Evolutionary conservation across 2,329 filamentous ascomycete genomes (phyloP), one percentile per base, ranked within the genome.

Genomic region (Phialemoniopsis sp.): DNA sequence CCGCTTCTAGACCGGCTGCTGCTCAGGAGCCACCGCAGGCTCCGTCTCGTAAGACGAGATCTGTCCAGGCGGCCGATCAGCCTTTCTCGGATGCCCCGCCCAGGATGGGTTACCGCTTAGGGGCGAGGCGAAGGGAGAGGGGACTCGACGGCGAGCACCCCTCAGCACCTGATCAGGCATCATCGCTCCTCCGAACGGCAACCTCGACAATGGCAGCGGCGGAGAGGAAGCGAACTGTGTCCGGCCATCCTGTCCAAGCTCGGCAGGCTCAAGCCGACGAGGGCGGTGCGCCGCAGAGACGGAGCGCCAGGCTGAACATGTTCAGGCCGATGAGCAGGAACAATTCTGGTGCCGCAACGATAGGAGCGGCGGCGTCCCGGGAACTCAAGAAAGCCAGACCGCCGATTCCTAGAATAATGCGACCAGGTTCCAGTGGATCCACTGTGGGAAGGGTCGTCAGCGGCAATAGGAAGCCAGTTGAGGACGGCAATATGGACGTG

Each of bases 191-290:
- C 62, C 56, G 68, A 65, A 52, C 67, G 40, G 54, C 67, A 14
- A 56, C 45, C 33, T 39, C 63, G 46, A 49, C 68, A 45, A 45
- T 60, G 13, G 59, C 72, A 15, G 69, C 66, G 4, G 64, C 72
- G 13, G 87, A 90, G 44, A 80, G 89, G 58, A 97, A 96, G 66
- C 81, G 91, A 50, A 96, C 89, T 2, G 78, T 95, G n/a, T 95
- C 91, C 31, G 91, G 91, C 4, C 88, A 95, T 50, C 76, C 75
- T 13, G 77, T 76, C 36, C 76, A 62, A 45, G 67, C 68, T 36
- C 66, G 62, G 46, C 73, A 67, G 38, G 52, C 59, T 34, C 78
- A 76, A 38, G 59, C 63, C 4, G 75, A 82, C 44, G 85, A 89
- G 50, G 76, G 78, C 31, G 72, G 75, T 31, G 75, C 72, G 14